These are phyloP conservation scores for Mycena galericulata DNA, from an alignment of 768 basidiomycete species.

Conservation along the genomic window DNA sequence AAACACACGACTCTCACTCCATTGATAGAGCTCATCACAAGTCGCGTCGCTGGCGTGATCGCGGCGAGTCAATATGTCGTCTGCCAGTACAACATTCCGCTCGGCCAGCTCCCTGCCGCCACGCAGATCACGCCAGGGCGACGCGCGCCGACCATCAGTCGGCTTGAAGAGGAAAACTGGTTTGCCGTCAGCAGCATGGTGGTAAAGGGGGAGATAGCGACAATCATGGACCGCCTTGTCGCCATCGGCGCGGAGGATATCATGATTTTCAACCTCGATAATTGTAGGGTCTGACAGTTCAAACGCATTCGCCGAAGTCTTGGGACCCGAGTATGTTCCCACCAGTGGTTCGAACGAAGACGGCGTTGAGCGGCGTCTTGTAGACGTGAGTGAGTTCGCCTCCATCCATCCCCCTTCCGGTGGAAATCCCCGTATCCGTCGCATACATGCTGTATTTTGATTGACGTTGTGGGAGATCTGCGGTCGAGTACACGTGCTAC, in stretches of 20 bases:
- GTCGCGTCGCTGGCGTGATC: slow-evolving; percentile 91
- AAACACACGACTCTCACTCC: slow-evolving; percentile 73
- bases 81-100: slow-evolving; percentile 90
- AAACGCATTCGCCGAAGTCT: too few species aligned
- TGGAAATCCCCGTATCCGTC: too few species aligned
- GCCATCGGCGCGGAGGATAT: slow-evolving; percentile 91
- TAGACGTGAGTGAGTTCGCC: background rate
- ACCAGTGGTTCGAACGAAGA: background rate
- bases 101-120: slow-evolving; percentile 71
- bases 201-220: slow-evolving; percentile 81
- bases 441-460: background rate
- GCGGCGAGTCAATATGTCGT: slow-evolving; percentile 89
- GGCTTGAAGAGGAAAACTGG: slow-evolving; percentile 88
- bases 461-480: background rate
- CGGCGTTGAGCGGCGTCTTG: too few species aligned
- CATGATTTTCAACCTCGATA: slow-evolving; percentile 89
- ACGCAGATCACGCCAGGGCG: slow-evolving; percentile 87
- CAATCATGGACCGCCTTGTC: slow-evolving; percentile 89
- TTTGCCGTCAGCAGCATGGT: slow-evolving; percentile 94
- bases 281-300: slow-evolving; percentile 88
- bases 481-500: background rate
- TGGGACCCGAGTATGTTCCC: slow-evolving; percentile 16
- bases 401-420: background rate
- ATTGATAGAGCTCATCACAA: slow-evolving; percentile 84
- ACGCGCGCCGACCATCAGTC: slow-evolving; percentile 88